Evolutionary conservation across 2,329 filamentous ascomycete species (phyloP), one percentile per base, ranked within the genome.

Genomic region (Alternaria sp.): DNA sequence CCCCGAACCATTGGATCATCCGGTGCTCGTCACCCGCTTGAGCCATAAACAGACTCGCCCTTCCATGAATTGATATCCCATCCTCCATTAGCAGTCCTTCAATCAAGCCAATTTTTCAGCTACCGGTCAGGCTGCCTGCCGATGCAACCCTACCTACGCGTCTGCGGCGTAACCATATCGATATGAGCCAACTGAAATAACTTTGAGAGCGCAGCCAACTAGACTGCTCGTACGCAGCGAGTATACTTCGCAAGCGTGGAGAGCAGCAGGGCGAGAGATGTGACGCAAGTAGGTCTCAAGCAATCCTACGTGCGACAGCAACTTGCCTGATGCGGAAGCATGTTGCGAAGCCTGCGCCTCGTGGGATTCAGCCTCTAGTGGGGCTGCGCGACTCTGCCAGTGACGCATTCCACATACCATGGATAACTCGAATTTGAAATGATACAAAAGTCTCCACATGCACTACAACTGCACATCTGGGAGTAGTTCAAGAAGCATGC

Each of bases 1-100:
- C 45, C 65, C 65, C 63, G 66, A 59, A 53, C 55, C 37, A 45
- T 55, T 65, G 68, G 61, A 60, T 67, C 55, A 50, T 50, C 53
- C 57, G 56, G 63, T 51, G 55, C 44, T 49, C 64, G 55, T 55
- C 62, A 58, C 30, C 47, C 53, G 47, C 57, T 56, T 50, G 60
- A 47, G 23, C 14, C 37, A 61, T n/a, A 12, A 21, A 21, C 63
- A 58, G 49, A 61, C 57, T 51, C 43, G 55, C 15, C 33, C 41
- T 57, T n/a, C 30, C 23, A 47, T 55, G 20, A 23, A 41, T 26
- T 28, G 21, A 30, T 46, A 49, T 51, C 37, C 44, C 58, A 50
- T 15, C 57, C 33, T 56, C 62, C 55, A 63, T 65, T 61, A 33
- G 33, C 23, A 55, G 47, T 43, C 59, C 49, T 30, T 44, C 56